Base-by-base conservation (phyloP, 2,329 filamentous ascomycete species). In the Aureobasidium lini region DNA sequence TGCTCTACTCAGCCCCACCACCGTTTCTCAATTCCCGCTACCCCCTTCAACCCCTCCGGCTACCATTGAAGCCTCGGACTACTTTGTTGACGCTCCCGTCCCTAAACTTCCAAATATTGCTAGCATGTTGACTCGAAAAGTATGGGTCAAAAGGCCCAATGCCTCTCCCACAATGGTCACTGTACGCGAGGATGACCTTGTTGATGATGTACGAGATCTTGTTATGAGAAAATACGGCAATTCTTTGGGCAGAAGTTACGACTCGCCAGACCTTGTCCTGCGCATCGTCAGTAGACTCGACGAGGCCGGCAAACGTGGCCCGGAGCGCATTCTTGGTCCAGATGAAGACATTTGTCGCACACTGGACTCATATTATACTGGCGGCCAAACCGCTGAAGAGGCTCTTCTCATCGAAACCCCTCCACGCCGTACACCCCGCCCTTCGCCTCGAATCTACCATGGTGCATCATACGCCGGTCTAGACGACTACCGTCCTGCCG, bases 161-260 rank as follows among this genome's bases (percentile, higher is more conserved):
- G 89, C 86, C 61, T 96, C 93, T 60, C 85, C 93, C 40, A 99
- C 94, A 13, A 80, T 94, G 68, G 87, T 99, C 59, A 85, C 87
- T 62, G 88, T 95, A 67, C 81, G 84, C 66, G 89, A 95, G 68
- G 90, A 95, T 67, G 91, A 96, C 69, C 77, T 97, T 66, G 92
- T 97, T 60, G 94, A 99, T 72, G 93, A 96, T 74, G 87, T 96
- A 62, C 88, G 93, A 66, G 94, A 96, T 66, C 84, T 90, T 79
- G 94, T 97, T 60, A 77, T 97, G 66, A 85, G 84, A 68, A 97
- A 97, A 77, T 99, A 97, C 73, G 85, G 86, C 66, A 97, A 99
- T 74, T 95, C 91, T 13, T 80, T 99, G 29, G 93, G 93, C 53
- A 86, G 86, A 66, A 88, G 83, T 56, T 96, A 92, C 72, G 94